phyloP scores from a whole-genome alignment of 2,329 filamentous ascomycete species.

The Aspergillus uvarum region DNA sequence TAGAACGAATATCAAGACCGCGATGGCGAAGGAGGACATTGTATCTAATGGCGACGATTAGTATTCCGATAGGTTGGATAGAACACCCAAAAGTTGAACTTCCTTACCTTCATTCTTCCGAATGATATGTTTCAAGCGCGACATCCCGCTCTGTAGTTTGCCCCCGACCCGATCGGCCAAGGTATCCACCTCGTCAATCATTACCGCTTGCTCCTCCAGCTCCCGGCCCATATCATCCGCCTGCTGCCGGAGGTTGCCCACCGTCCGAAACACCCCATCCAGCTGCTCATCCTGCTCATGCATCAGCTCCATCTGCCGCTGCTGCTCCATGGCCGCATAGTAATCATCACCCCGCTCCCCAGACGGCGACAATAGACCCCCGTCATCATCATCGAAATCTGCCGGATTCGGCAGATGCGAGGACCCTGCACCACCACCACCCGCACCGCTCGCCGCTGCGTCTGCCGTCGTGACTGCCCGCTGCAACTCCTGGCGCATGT shows the following conservation, averaged over 20 bases:
- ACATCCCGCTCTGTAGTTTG: slow-evolving; percentile 79
- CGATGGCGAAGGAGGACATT: slow-evolving; percentile 87
- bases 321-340: slow-evolving; percentile 83
- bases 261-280: slow-evolving; percentile 88
- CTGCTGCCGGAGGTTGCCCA: slow-evolving; percentile 85
- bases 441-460: neutral
- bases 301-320: slow-evolving; percentile 89
- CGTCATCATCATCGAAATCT: slow-evolving; percentile 49
- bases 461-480: slow-evolving; percentile 53
- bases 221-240: slow-evolving; percentile 95
- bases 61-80: slow-evolving; percentile 3
- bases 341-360: slow-evolving; percentile 58
- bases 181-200: slow-evolving; percentile 81
- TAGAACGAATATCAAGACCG: slow-evolving; percentile 79
- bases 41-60: slow-evolving; percentile 51
- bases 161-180: slow-evolving; percentile 85
- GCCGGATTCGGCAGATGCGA: slow-evolving; percentile 55
- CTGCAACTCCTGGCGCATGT: slow-evolving; percentile 80
- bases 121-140: slow-evolving; percentile 81
- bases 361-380: slow-evolving; percentile 28
- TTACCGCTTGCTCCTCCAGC: slow-evolving; percentile 87
- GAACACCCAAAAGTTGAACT: slow-evolving; percentile 4
- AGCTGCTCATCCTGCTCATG: slow-evolving; percentile 90
- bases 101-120: slow-evolving; percentile 82
- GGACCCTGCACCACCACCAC: slow-evolving; percentile 33